Percentiles rank a stretch among this genome's conserved stretches.
Conservation (phyloP, 805 yeast species). For the Cyberlindnera samutprakarnensis region DNA sequence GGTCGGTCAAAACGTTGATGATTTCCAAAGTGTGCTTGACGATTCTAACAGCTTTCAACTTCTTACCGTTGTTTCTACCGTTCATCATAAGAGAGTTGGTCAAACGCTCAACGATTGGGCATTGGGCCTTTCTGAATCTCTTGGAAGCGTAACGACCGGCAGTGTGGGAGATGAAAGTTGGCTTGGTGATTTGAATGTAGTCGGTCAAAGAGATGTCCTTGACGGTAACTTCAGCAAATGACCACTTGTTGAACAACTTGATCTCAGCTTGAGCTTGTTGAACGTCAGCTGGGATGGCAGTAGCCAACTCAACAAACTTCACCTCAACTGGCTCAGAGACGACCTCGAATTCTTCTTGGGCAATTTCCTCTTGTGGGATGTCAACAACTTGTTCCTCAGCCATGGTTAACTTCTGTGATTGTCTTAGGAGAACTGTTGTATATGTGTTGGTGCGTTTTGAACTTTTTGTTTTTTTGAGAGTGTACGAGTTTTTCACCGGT, state of each 20-base stretch:
- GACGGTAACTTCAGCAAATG: slow-evolving; percentile 94
- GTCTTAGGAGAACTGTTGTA: slow-evolving; percentile 1
- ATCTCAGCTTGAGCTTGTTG: slow-evolving; percentile 94
- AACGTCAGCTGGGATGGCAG: slow-evolving; percentile 94
- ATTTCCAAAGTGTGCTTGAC: slow-evolving; percentile 99
- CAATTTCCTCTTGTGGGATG: slow-evolving; percentile 36
- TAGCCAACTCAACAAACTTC: slow-evolving; percentile 80
- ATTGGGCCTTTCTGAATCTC: slow-evolving; percentile 99
- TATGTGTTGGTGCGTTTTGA: slow-evolving; percentile 3
- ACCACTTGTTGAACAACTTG: slow-evolving; percentile 99
- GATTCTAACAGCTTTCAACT: slow-evolving; percentile 99
- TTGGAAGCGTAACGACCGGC: slow-evolving; percentile 99
- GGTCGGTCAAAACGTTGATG: slow-evolving; percentile 94
- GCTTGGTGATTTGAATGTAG: slow-evolving; percentile 96
- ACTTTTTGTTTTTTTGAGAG: too few species aligned
- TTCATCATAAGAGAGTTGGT: slow-evolving; percentile 99
- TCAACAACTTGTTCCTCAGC: slow-evolving; percentile 60
- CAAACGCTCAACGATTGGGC: slow-evolving; percentile 98
- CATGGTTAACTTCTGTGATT: slow-evolving; percentile 39
- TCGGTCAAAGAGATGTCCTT: slow-evolving; percentile 97
- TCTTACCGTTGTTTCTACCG: slow-evolving; percentile 99
- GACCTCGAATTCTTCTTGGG: slow-evolving; percentile 56
- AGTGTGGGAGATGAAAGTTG: slow-evolving; percentile 97
- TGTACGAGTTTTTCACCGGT: too few species aligned
- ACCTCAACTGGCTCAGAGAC: slow-evolving; percentile 80